Base-by-base conservation (phyloP, 441 rosid genomes). In the Lepidium campestre region DNA sequence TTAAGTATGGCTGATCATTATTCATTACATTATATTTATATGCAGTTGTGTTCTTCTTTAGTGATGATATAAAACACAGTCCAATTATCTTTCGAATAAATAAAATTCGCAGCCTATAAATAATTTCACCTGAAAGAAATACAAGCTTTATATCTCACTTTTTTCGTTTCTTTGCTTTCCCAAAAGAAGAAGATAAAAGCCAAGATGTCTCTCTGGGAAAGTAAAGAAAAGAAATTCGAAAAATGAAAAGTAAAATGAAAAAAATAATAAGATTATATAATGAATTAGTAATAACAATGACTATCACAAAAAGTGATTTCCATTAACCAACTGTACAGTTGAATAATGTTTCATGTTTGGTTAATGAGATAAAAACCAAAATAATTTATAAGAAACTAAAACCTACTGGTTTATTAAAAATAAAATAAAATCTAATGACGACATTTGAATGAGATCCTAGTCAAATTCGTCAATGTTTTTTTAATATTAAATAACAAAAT, bases 111-210 rank as follows among this genome's bases (percentile, higher is more conserved):
- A n/a, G 27, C 6, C 15, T 23, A 55, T 2, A 14, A 45, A 27
- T 57, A 37, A 15, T 48, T 68, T 17, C 48, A 57, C 13, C 36
- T 50, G 14, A 59, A 70, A 62, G 48, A 62, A 53, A 44, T 44
- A 44, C 62, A 54, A 46, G 57, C 68, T 35, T 59, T 45, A 57
- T 50, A 57, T 50, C 67, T 50, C 37, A 18, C 75, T 70, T 70
- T 62, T 59, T 42, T 57, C 1, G 7, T 59, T 73, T 73, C 49
- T 25, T 58, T 58, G 41, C 67, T 72, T 72, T 72, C 27, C 17
- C 15, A 48, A 65, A 57, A 57, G 59, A 57, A 57, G 59, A 66
- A 12, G 31, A 41, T 57, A 42, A 62, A 59, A 59, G 67, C 67
- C 46, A 65, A 34, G 34, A 57, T 41, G 20, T 31, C 49, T 64